Conservation (phyloP, 306 rosid genomes). For the Hippophae gyantsensis region DNA sequence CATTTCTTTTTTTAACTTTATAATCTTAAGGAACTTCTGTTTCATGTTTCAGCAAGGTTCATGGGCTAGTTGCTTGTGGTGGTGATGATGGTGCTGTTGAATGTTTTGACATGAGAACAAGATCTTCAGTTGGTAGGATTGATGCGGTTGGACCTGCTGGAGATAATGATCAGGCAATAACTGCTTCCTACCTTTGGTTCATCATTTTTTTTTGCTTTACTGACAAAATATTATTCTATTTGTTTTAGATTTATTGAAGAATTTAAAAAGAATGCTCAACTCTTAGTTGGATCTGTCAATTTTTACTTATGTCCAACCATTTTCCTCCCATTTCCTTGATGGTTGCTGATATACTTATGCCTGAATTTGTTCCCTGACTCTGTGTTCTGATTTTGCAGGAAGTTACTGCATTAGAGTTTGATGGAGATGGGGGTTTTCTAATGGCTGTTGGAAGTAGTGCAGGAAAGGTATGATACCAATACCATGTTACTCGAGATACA, state of each 20-base stretch:
- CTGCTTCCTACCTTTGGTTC: conserved; percentile 10
- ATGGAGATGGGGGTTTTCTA: conserved; percentile 57
- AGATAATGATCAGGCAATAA: conserved; percentile 55
- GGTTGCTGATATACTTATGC: background rate
- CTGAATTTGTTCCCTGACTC: conserved; percentile 3
- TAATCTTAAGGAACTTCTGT: conserved; percentile 15
- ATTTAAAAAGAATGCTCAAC: too few relatives aligned
- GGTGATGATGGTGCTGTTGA: conserved; percentile 95
- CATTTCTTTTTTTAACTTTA: conserved; percentile 11
- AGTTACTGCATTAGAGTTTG: conserved; percentile 85
- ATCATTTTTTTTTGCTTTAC: background rate
- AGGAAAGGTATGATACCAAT: conserved; percentile 57
- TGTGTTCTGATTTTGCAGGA: conserved; percentile 37
- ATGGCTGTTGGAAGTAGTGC: conserved; percentile 95
- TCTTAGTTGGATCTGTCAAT: too few relatives aligned
- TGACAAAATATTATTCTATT: too few relatives aligned
- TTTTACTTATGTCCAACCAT: too few relatives aligned
- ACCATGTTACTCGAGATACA: too few relatives aligned
- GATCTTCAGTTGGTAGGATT: conserved; percentile 83
- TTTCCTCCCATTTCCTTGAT: background rate
- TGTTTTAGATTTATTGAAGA: too few relatives aligned
- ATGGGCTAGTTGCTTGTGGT: conserved; percentile 91
- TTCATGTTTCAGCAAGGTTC: conserved; percentile 59
- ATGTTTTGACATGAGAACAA: conserved; percentile 76
- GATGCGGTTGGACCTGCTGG: conserved; percentile 73